phyloP scores from a whole-genome alignment of 2,329 filamentous ascomycete species.

The Fusarium pseudocircinatum region DNA sequence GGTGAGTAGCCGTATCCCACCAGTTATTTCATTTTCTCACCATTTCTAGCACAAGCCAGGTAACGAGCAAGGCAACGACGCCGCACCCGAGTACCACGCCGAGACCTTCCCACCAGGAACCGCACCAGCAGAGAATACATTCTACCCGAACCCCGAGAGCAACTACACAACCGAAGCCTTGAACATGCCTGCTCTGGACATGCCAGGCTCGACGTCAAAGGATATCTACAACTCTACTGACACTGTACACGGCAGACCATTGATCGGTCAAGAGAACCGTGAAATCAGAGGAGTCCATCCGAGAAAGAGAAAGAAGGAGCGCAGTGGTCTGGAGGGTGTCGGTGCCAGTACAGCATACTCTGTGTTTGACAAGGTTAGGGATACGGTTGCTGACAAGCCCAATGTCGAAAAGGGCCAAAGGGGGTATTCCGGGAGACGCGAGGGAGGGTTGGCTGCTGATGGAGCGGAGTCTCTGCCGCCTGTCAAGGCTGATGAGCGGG shows the following conservation, averaged over 20 bases:
- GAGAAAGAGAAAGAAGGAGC: slow-evolving; percentile 6
- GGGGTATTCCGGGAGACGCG: not conserved
- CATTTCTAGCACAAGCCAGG: not conserved
- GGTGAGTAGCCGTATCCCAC: not conserved
- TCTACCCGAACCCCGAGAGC: not conserved
- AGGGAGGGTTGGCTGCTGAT: not conserved
- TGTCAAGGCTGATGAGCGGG: not conserved
- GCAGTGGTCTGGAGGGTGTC: not conserved
- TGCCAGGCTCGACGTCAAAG: not conserved
- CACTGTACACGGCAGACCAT: not conserved
- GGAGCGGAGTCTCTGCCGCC: not conserved
- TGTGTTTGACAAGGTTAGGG: not conserved
- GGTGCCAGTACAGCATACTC: not conserved
- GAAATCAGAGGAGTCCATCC: slow-evolving; percentile 3
- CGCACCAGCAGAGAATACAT: not conserved
- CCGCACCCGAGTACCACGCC: not conserved
- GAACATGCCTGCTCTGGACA: not conserved
- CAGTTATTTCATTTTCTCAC: rapidly evolving
- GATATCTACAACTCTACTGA: slow-evolving; percentile 1
- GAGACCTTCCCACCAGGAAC: not conserved
- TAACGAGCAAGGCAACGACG: not conserved
- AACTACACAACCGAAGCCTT: not conserved
- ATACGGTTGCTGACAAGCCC: not conserved
- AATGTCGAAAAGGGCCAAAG: not conserved
- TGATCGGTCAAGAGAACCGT: not conserved